Evolutionary conservation across 306 rosid genomes (phyloP).

Genomic region (Oemleria cerasiformis): DNA sequence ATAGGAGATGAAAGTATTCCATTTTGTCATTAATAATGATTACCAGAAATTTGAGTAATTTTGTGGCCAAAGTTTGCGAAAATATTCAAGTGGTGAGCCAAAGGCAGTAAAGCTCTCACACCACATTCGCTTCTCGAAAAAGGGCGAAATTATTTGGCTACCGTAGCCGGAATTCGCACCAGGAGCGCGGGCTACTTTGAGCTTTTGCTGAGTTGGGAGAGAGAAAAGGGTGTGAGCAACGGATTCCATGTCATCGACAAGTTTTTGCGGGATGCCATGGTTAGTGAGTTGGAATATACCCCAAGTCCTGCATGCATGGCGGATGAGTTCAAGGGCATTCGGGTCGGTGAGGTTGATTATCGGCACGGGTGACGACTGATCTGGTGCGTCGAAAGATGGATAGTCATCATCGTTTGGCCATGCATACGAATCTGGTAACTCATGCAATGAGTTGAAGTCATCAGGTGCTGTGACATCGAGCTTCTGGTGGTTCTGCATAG

Average conservation of each 20-base stretch:
- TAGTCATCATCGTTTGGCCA: neutral
- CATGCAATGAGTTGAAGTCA: neutral
- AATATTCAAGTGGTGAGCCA: neutral
- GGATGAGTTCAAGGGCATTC: neutral
- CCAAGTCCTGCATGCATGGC: conserved; percentile 2
- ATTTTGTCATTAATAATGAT: neutral
- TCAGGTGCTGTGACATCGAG: too few species aligned
- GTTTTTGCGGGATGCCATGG: neutral
- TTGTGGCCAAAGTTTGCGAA: conserved; percentile 8
- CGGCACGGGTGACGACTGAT: neutral
- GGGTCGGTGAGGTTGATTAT: neutral
- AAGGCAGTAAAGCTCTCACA: neutral
- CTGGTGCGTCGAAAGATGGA: neutral
- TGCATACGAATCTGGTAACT: neutral
- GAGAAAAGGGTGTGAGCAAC: neutral
- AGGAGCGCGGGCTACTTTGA: neutral
- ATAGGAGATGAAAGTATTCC: too few species aligned
- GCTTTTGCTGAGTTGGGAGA: neutral
- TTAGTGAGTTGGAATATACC: neutral
- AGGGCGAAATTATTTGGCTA: neutral
- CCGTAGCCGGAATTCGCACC: neutral
- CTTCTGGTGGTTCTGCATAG: too few species aligned
- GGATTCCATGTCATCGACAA: neutral
- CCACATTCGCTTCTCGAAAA: neutral
- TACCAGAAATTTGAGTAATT: conserved; percentile 1